Evolutionary conservation across 257 asterid species (phyloP).

Genomic region (Apocynum venetum): DNA sequence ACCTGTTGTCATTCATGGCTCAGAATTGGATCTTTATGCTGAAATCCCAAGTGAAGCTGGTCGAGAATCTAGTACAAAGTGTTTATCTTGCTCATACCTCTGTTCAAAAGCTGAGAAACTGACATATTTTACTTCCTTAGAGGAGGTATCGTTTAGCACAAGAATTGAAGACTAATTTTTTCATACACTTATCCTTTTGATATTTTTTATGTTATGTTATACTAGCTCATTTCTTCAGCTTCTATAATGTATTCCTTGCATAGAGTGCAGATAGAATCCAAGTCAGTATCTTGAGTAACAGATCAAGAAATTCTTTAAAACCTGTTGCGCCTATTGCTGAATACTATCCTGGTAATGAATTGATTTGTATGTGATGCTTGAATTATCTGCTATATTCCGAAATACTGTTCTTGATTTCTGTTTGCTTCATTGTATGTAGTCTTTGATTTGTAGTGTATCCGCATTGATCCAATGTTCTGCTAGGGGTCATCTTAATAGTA

Average conservation of each 20-base stretch:
- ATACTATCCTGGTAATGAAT: conserved; percentile 73
- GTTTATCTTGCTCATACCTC: conserved; percentile 56
- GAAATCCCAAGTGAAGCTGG: conserved; percentile 44
- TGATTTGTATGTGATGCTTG: not conserved
- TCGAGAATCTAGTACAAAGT: conserved; percentile 39
- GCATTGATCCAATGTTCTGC: conserved; percentile 8
- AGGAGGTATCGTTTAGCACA: conserved; percentile 57
- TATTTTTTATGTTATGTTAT: conserved; percentile 11
- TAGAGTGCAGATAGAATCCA: conserved; percentile 81
- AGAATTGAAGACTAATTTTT: not conserved
- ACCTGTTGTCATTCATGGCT: conserved; percentile 60
- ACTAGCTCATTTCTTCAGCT: conserved; percentile 23
- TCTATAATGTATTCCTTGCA: conserved; percentile 26
- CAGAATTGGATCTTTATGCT: conserved; percentile 41
- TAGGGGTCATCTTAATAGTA: conserved; percentile 15
- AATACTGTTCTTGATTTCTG: not conserved
- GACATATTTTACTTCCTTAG: conserved; percentile 45
- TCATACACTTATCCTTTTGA: not conserved
- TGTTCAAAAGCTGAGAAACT: conserved; percentile 37
- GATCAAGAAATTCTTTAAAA: conserved; percentile 52
- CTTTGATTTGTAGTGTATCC: not conserved
- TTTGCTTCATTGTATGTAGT: not conserved
- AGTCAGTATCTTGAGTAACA: conserved; percentile 69
- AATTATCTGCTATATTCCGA: conserved; percentile 2
- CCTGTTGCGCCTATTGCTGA: conserved; percentile 78